phyloP scores from a whole-genome alignment of 2,329 filamentous ascomycete genomes.

The Plectosphaerella cucumerina region DNA sequence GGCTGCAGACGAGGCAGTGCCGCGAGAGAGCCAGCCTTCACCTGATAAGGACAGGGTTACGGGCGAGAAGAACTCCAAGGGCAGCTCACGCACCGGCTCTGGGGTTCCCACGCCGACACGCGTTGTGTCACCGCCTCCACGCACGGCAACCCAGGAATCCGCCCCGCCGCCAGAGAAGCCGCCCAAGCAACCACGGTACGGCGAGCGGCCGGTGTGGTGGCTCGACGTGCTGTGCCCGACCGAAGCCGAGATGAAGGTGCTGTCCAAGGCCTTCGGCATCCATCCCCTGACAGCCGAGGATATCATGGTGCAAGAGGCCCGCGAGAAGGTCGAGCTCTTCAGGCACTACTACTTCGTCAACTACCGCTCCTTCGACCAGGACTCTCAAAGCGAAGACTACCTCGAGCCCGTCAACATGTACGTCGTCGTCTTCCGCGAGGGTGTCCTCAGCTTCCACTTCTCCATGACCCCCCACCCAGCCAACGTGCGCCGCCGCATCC shows the following conservation, averaged over 20 bases:
- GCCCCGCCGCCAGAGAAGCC: slow-evolving; percentile 25
- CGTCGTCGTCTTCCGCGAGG: slow-evolving; percentile 92
- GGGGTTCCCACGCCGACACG: slow-evolving; percentile 44
- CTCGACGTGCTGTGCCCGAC: slow-evolving; percentile 88
- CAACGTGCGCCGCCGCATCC: slow-evolving; percentile 89
- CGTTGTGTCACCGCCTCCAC: slow-evolving; percentile 29
- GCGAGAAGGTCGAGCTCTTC: slow-evolving; percentile 97
- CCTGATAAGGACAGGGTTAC: neutral
- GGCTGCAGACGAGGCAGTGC: slow-evolving; percentile 16
- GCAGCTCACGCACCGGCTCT: slow-evolving; percentile 29
- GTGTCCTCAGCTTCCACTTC: slow-evolving; percentile 94
- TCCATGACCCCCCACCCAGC: slow-evolving; percentile 93
- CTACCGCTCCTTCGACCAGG: slow-evolving; percentile 96
- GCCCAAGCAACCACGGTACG: slow-evolving; percentile 53
- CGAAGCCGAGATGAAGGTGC: slow-evolving; percentile 90
- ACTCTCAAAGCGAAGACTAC: slow-evolving; percentile 82
- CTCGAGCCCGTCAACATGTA: slow-evolving; percentile 97
- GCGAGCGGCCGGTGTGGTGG: slow-evolving; percentile 93
- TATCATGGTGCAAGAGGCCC: slow-evolving; percentile 94
- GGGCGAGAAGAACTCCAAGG: slow-evolving; percentile 22
- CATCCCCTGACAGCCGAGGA: slow-evolving; percentile 94
- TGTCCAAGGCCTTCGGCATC: slow-evolving; percentile 90
- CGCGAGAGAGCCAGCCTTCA: neutral
- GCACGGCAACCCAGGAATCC: neutral
- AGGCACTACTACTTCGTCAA: slow-evolving; percentile 98